Percentiles rank a stretch among this genome's conserved stretches.
Evolutionary conservation across 2,329 filamentous ascomycete species (phyloP).

Genomic region (Chaetomiaceae sp.): DNA sequence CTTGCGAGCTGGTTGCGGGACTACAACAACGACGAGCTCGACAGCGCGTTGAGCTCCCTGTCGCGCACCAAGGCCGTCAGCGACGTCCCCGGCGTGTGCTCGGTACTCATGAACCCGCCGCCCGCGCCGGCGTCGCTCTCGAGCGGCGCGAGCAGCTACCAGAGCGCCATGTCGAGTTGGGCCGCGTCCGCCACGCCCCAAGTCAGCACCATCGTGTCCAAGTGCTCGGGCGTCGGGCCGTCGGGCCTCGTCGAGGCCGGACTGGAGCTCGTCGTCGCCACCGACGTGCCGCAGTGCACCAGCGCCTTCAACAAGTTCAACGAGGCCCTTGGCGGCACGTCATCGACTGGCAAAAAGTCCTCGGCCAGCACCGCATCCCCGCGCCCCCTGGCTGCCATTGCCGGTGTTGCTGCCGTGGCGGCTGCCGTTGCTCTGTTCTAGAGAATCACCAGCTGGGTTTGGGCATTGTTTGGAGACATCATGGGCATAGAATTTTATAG

Average conservation of each 20-base stretch:
- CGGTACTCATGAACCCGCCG: no score
- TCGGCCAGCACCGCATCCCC: neutral
- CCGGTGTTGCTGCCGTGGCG: neutral
- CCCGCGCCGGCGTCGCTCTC: neutral
- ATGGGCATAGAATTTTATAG: no score
- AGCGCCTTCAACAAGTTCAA: conserved; percentile 1
- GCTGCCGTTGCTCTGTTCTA: neutral
- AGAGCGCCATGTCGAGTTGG: neutral
- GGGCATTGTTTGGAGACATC: no score
- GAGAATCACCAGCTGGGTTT: no score
- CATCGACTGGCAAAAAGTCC: no score
- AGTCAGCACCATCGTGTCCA: neutral
- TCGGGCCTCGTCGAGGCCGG: neutral
- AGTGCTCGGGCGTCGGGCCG: neutral
- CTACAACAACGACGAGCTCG: no score
- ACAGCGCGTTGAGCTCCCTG: no score
- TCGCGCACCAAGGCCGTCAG: no score
- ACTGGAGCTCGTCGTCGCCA: neutral
- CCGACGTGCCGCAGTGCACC: neutral
- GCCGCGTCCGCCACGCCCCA: neutral
- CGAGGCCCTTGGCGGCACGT: no score
- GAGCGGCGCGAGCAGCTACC: conserved; percentile 1
- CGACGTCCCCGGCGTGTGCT: no score
- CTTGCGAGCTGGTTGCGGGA: no score
- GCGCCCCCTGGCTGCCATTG: neutral